Conservation (phyloP, 164 flowering plant species). For the Aristolochia californica region DNA sequence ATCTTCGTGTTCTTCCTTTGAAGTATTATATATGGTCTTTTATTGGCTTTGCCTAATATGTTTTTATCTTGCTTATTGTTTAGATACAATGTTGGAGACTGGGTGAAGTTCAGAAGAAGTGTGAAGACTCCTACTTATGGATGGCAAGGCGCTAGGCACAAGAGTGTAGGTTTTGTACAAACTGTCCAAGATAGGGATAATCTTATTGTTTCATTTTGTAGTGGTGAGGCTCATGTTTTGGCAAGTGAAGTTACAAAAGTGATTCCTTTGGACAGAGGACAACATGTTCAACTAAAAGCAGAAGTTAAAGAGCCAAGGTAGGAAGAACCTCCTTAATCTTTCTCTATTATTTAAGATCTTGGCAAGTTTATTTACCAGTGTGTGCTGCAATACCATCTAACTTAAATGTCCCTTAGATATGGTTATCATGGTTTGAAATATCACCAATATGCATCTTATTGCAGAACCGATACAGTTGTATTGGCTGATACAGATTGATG, state of each 20-base stretch:
- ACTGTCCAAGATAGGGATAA: constrained; percentile 57
- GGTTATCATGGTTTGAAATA: no score
- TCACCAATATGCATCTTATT: no score
- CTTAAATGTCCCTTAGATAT: no score
- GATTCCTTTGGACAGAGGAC: constrained; percentile 94
- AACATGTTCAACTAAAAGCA: constrained; percentile 78
- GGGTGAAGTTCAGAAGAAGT: constrained; percentile 89
- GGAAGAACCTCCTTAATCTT: constrained; percentile 2
- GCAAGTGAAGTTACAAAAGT: constrained; percentile 80
- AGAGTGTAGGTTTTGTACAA: constrained; percentile 96
- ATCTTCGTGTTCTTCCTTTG: neutral
- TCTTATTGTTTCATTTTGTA: constrained; percentile 79
- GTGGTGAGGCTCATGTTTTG: constrained; percentile 79
- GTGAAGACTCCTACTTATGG: constrained; percentile 70
- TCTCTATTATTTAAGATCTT: neutral
- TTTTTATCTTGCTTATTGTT: neutral
- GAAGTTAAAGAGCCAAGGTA: constrained; percentile 94
- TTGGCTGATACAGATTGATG: no score
- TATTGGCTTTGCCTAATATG: neutral
- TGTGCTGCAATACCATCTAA: neutral
- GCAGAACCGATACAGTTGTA: no score
- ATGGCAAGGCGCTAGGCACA: constrained; percentile 92
- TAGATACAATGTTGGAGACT: constrained; percentile 87
- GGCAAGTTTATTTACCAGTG: neutral
- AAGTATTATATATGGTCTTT: neutral